These are phyloP conservation scores for Jamesozyma gamospora DNA, from an alignment of 805 yeast species.

Conservation along the genomic window DNA sequence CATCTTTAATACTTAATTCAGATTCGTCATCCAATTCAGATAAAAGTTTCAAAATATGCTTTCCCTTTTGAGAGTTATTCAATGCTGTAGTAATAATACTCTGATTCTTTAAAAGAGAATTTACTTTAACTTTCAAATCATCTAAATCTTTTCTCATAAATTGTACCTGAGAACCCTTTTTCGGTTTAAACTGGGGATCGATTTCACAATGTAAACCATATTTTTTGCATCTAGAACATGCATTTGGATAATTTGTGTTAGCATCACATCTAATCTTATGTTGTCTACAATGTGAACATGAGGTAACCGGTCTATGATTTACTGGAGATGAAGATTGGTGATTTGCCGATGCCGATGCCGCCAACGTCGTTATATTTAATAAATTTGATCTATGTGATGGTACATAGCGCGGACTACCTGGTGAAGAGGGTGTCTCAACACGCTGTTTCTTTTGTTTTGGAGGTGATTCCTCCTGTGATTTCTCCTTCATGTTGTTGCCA, in stretches of 20 bases:
- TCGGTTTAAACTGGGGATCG: conserved; percentile 85
- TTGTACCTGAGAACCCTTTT: conserved; percentile 85
- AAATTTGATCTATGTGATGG: too few species aligned
- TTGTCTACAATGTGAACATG: conserved; percentile 90
- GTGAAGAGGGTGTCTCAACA: too few species aligned
- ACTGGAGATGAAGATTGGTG: not conserved
- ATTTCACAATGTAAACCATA: conserved; percentile 77
- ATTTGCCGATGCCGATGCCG: too few species aligned
- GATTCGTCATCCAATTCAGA: not conserved
- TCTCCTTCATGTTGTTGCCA: too few species aligned
- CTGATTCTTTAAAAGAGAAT: conserved; percentile 55
- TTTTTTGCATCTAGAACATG: conserved; percentile 75
- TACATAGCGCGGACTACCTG: too few species aligned
- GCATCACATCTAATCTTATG: conserved; percentile 93
- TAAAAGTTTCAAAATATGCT: conserved; percentile 1
- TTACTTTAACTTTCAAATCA: conserved; percentile 64
- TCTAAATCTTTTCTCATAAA: conserved; percentile 76
- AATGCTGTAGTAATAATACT: conserved; percentile 18
- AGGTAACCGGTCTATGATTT: conserved; percentile 76
- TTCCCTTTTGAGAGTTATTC: conserved; percentile 2
- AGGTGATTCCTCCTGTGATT: too few species aligned
- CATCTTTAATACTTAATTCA: not conserved
- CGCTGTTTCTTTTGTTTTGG: too few species aligned
- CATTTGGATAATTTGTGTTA: conserved; percentile 64
- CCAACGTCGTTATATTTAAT: too few species aligned